phyloP scores from a whole-genome alignment of 1,139 yeast genomes.

The Pichia sp. region DNA sequence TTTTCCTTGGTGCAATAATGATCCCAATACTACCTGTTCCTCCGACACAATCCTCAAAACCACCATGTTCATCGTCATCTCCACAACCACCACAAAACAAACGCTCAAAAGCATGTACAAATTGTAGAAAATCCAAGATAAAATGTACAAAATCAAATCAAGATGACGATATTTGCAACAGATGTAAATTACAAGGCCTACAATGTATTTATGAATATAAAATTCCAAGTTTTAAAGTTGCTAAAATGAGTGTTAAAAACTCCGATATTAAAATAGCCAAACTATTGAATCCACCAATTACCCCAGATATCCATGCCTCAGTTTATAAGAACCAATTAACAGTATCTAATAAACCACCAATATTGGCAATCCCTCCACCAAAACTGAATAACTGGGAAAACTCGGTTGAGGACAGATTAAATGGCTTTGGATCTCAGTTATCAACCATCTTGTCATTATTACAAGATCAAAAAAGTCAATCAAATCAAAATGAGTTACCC shows the following conservation, averaged over 20 bases:
- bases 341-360: not conserved
- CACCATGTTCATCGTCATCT: not conserved
- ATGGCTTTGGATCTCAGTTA: slow-evolving; percentile 26
- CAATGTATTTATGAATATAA: slow-evolving; percentile 55
- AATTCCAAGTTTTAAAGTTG: slow-evolving; percentile 40
- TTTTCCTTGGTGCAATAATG: not conserved
- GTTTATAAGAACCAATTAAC: not conserved
- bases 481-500: no score
- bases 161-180: slow-evolving; percentile 46
- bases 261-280: not conserved
- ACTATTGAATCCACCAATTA: not conserved
- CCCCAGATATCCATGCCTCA: no score
- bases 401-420: slow-evolving; percentile 33
- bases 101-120: slow-evolving; percentile 50
- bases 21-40: not conserved
- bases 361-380: not conserved
- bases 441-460: slow-evolving; percentile 22
- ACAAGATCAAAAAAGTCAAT: slow-evolving; percentile 12
- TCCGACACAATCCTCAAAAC: not conserved
- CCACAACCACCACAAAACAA: not conserved
- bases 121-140: slow-evolving; percentile 59
- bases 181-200: slow-evolving; percentile 48
- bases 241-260: slow-evolving; percentile 5
- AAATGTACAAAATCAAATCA: slow-evolving; percentile 42
- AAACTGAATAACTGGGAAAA: slow-evolving; percentile 20